Base-by-base conservation (phyloP, 2,329 filamentous ascomycete species). In the Torrubiella hemipterigena region DNA sequence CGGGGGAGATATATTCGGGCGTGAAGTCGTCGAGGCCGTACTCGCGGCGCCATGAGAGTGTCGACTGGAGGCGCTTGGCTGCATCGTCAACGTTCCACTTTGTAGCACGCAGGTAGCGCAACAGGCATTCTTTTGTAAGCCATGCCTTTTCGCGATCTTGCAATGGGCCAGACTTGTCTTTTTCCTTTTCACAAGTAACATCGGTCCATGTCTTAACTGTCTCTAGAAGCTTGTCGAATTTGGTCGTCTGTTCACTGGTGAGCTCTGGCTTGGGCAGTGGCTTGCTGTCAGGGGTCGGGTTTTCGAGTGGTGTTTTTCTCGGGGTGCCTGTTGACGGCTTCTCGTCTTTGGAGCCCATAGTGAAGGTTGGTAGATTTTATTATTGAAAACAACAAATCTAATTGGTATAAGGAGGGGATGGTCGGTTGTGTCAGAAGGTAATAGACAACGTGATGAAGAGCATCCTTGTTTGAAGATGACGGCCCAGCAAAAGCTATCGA, bases 41-140 rank as follows among this genome's bases (percentile, higher is more conserved):
- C 49, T 94, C 86, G 34, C 89, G 73, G 28, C 91, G 76, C 91
- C 91, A 98, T 37, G 73, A 69, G 35, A 96, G 60, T 0, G 89
- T 95, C 27, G 72, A 72, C 43, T 79, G 75, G 24, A 96, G 58
- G n/a, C 91, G 80, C 51, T 79, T 81, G 42, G 79, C 69, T 7
- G 91, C 76, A 29, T 89, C 76, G 26, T 73, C 61, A 30, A 81
- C 68, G 42, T 77, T 68, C 86, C 91, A 98, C 58, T 93, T 95
- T 22, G 85, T 87, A 14, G 91, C 91, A 37, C 89, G 81, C 18
- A 98, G 76, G 54, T 94, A 98, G 44, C 91, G 81, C 24, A 95
- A 68, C 12, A 98, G 69, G 51, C 89, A 96, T 54, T 98, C 91
- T 42, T 77, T 75, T 10, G 87, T 94, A 43, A 98, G 69, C 77